A percentile compares a stretch with the other conserved stretches of the same genome.
Evolutionary conservation across 208 protist species (phyloP).

Genomic region (Wallacemonas rigidus): DNA sequence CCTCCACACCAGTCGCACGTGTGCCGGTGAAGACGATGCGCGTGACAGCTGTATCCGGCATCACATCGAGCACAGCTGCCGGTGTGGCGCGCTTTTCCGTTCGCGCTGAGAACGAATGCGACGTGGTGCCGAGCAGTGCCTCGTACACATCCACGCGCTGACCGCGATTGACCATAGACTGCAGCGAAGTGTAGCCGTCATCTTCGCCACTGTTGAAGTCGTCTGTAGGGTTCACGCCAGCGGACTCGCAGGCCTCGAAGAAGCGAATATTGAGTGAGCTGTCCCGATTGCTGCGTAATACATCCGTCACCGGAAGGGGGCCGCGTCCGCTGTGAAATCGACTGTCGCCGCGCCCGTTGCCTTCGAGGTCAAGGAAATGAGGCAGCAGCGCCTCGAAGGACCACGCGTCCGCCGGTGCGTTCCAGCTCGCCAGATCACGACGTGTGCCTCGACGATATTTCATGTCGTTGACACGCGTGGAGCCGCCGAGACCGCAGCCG

Average conservation of each 20-base stretch:
- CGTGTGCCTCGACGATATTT: conserved; percentile 55
- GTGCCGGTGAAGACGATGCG: conserved; percentile 36
- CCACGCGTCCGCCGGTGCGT: conserved; percentile 41
- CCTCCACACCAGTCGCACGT: conserved; percentile 29
- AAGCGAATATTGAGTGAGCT: conserved; percentile 75
- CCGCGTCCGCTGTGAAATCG: conserved; percentile 42
- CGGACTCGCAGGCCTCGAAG: conserved; percentile 81
- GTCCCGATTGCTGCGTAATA: conserved; percentile 53
- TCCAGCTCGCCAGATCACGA: conserved; percentile 26
- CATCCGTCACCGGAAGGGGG: conserved; percentile 45
- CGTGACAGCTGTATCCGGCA: conserved; percentile 30
- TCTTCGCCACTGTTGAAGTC: conserved; percentile 60
- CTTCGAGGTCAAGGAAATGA: conserved; percentile 46
- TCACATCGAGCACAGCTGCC: conserved; percentile 26
- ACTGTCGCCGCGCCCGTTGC: conserved; percentile 28
- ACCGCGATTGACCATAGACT: conserved; percentile 54
- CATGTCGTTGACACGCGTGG: conserved; percentile 64
- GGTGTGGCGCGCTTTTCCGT: conserved; percentile 18
- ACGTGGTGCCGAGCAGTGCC: conserved; percentile 32
- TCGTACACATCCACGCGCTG: conserved; percentile 56
- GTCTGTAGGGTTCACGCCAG: conserved; percentile 39
- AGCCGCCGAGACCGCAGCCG: conserved; percentile 64
- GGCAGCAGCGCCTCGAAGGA: conserved; percentile 55
- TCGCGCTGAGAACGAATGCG: conserved; percentile 15
- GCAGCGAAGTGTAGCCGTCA: conserved; percentile 60